Base-by-base conservation (phyloP, 768 basidiomycete genomes). In the Termitomyces titanicus region DNA sequence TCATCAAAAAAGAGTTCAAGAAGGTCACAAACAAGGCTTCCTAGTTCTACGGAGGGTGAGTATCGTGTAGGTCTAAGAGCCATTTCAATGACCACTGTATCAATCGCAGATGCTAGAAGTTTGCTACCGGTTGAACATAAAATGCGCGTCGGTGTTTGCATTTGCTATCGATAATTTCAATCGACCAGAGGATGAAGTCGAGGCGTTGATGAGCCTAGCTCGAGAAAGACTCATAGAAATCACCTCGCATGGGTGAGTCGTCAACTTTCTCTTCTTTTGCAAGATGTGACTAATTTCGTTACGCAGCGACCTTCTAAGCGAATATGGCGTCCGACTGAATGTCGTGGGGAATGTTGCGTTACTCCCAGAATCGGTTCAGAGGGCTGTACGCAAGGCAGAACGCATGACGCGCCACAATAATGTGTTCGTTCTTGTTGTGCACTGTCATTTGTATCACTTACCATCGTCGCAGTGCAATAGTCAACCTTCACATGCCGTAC, bases 91-190 rank as follows among this genome's bases (percentile, higher is more conserved):
- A 24, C 10, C 10, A 20, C 35, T 31, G 5, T 27, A 66, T 77
- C 42, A 9, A n/a, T 8, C 40, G 12, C 59, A 98, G 95, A 79
- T 92, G 53, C 74, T 98, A 17, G 92, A 94, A 68, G 78, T 94
- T 27, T 95, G 95, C 63, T 73, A 96, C 20, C 75, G 80, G 1
- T 79, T 99, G n/a, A 74, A 84, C 12, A 79, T 99, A 46, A 79
- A 75, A 56, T 93, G 89, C 56, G 94, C 98, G 24, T 87, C 92
- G 2, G 91, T 88, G n/a, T 99, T 96, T 63, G 93, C 94, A n/a
- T 99, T 99, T 71, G 83, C 94, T 1, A 94, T 98, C 57, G 96
- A 98, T 63, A 99, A 98, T 72, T 98, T 98, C 74, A 91, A 91
- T 58, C 82, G 97, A 20, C 80, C 88, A 0, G 75, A 81, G 51